phyloP scores from a whole-genome alignment of 768 basidiomycete genomes.

The Boletellus sp. region DNA sequence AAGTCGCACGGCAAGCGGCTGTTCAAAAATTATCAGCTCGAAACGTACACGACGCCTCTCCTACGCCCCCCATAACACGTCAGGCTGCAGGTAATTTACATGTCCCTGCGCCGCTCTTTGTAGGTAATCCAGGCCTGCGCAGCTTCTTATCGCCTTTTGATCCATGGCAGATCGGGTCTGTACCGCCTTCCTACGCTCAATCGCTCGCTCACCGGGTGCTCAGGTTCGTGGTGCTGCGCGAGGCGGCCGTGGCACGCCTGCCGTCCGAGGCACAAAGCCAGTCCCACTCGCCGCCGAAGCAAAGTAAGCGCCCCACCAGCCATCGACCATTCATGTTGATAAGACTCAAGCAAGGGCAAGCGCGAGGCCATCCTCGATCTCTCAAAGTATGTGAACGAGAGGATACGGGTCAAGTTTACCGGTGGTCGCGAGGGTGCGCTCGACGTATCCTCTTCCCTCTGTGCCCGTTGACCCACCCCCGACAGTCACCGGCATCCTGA shows the following conservation, averaged over 20 bases:
- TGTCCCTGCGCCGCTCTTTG: neutral
- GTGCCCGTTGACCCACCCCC: neutral
- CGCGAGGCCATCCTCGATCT: conserved; percentile 95
- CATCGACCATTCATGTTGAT: conserved; percentile 24
- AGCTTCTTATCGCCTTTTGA: conserved; percentile 6
- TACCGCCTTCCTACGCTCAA: neutral
- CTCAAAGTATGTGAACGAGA: conserved; percentile 88
- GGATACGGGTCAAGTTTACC: conserved; percentile 95
- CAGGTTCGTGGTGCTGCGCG: conserved; percentile 61
- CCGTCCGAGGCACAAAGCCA: conserved; percentile 18
- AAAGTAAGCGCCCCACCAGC: conserved; percentile 22
- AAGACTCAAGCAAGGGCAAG: conserved; percentile 42
- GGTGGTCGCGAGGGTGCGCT: conserved; percentile 87
- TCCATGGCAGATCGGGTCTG: conserved; percentile 33
- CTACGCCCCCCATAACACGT: conserved; percentile 14
- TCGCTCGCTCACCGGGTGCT: conserved; percentile 23
- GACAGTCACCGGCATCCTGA: conserved; percentile 84
- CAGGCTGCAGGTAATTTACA: conserved; percentile 18
- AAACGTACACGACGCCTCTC: conserved; percentile 7
- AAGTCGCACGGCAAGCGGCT: conserved; percentile 33
- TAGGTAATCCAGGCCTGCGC: conserved; percentile 13
- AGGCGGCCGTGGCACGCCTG: conserved; percentile 43
- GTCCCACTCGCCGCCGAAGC: conserved; percentile 16
- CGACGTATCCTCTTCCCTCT: neutral
- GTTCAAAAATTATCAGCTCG: conserved; percentile 28